Evolutionary conservation across 495 filamentous ascomycete genomes (phyloP).

Genomic region (Xylaria venustula): DNA sequence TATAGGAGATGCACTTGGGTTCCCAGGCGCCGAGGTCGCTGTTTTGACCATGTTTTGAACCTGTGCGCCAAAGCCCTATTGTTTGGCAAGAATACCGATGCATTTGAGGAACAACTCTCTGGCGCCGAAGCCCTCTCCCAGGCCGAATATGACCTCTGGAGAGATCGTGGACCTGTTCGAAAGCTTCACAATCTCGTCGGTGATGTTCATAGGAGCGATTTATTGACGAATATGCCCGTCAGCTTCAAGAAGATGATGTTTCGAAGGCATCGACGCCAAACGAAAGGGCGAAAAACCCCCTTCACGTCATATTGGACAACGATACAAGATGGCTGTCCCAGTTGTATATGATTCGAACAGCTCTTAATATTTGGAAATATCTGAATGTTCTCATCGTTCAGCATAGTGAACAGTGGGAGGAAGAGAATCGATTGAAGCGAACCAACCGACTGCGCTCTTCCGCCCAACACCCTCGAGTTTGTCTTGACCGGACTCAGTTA

Average conservation of each 20-base stretch:
- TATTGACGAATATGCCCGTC: too few species aligned
- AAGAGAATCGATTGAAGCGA: background rate
- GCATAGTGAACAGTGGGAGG: background rate
- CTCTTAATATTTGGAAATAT: background rate
- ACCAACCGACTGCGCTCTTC: background rate
- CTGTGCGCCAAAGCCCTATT: conserved; percentile 1
- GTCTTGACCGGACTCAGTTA: background rate
- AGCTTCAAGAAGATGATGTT: too few species aligned
- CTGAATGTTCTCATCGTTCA: background rate
- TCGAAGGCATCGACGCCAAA: too few species aligned
- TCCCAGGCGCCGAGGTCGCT: conserved; percentile 1
- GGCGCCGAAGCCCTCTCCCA: background rate
- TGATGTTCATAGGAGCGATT: too few species aligned
- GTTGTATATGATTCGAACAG: background rate
- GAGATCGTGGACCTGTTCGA: background rate
- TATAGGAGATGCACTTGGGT: background rate
- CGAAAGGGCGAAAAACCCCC: too few species aligned
- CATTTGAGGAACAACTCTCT: background rate
- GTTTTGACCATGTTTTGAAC: conserved; percentile 1
- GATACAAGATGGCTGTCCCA: background rate
- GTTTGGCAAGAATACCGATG: background rate
- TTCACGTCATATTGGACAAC: background rate
- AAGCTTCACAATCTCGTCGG: background rate
- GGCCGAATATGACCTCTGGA: background rate
- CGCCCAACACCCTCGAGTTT: background rate